Evolutionary conservation across 2,329 filamentous ascomycete genomes (phyloP).

Genomic region (Xylariaceae sp.): DNA sequence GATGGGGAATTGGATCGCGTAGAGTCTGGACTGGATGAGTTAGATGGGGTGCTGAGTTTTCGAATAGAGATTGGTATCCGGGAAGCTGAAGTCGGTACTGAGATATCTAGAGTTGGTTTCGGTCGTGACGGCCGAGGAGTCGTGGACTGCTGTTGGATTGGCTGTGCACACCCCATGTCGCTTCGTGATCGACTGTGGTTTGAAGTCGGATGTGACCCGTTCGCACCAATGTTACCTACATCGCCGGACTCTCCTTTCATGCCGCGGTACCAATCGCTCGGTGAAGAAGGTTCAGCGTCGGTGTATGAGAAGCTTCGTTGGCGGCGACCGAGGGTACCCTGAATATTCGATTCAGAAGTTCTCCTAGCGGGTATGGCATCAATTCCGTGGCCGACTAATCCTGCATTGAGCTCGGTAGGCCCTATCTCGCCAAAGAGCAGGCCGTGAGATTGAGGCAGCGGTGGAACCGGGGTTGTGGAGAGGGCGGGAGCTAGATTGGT

Average conservation of each 20-base stretch:
- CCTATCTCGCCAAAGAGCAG: slow-evolving; percentile 79
- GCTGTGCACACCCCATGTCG: slow-evolving; percentile 57
- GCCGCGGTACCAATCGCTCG: slow-evolving; percentile 57
- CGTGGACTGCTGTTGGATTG: slow-evolving; percentile 42
- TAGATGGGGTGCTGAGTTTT: slow-evolving; percentile 53
- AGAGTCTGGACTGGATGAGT: slow-evolving; percentile 57
- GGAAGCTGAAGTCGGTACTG: slow-evolving; percentile 46
- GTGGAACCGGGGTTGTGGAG: slow-evolving; percentile 38
- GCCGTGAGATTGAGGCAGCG: slow-evolving; percentile 49
- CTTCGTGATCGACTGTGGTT: slow-evolving; percentile 63
- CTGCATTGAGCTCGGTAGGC: slow-evolving; percentile 61
- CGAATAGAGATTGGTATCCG: slow-evolving; percentile 55
- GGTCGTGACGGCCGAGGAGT: slow-evolving; percentile 43
- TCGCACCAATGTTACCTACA: slow-evolving; percentile 28
- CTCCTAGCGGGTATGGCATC: slow-evolving; percentile 60
- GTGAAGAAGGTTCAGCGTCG: slow-evolving; percentile 66
- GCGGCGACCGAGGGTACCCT: slow-evolving; percentile 55
- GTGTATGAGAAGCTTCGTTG: slow-evolving; percentile 63
- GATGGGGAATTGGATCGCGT: slow-evolving; percentile 65
- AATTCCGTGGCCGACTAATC: slow-evolving; percentile 67
- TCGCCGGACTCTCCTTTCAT: slow-evolving; percentile 30
- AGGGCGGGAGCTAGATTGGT: slow-evolving; percentile 48
- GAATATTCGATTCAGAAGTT: slow-evolving; percentile 75
- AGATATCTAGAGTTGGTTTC: slow-evolving; percentile 43
- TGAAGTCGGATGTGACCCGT: slow-evolving; percentile 45